Percentiles rank a stretch among this genome's conserved stretches.
Evolutionary conservation across 495 filamentous ascomycete species (phyloP).

Genomic region (Aspergillus diversus): DNA sequence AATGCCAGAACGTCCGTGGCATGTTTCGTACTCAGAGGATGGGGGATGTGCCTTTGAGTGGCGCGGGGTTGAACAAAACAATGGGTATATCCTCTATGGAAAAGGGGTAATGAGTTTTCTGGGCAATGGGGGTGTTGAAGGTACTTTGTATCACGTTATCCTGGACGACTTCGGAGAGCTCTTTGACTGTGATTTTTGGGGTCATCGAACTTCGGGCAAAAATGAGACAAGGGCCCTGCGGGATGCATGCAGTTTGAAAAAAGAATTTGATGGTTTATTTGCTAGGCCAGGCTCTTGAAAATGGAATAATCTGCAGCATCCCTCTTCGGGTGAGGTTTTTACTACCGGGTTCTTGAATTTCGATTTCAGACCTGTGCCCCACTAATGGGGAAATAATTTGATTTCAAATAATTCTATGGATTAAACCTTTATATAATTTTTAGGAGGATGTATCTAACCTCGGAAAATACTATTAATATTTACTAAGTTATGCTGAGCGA

Average conservation of each 20-base stretch:
- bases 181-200: constrained; percentile 19
- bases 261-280: constrained; percentile 1
- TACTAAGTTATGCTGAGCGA: too few species aligned
- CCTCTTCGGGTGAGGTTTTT: too few species aligned
- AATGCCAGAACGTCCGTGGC: constrained; percentile 13
- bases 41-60: constrained; percentile 14
- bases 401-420: too few species aligned
- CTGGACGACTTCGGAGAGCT: not conserved
- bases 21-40: not conserved
- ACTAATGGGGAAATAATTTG: too few species aligned
- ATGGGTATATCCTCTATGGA: not conserved
- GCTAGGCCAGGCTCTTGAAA: not conserved
- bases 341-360: too few species aligned
- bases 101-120: constrained; percentile 19
- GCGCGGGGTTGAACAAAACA: constrained; percentile 5
- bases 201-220: constrained; percentile 3
- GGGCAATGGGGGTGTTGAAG: constrained; percentile 15
- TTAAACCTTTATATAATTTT: too few species aligned
- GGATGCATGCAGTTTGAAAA: constrained; percentile 4
- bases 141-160: constrained; percentile 14
- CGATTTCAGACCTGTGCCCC: too few species aligned
- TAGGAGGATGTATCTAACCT: too few species aligned
- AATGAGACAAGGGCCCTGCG: constrained; percentile 5
- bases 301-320: too few species aligned
- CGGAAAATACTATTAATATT: too few species aligned